Evolutionary conservation across 1,139 yeast species (phyloP), one percentile per base, ranked within the genome.

Genomic region (Maudiozyma humilis): DNA sequence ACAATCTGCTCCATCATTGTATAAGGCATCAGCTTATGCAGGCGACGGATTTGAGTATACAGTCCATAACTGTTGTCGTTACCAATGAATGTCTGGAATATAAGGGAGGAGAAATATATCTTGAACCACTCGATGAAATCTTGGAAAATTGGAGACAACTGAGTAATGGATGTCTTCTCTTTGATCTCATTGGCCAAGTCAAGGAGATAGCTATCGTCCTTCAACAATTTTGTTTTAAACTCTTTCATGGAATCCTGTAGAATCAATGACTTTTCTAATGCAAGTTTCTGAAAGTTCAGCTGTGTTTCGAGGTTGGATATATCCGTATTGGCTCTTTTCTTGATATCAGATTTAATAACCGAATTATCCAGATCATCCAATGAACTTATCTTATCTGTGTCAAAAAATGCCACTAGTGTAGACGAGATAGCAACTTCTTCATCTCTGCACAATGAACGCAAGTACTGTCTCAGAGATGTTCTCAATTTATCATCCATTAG

Each of bases 41-140:
- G 67, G 47, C 79, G 75, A 48, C 75, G 75, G 27, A 84, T 69
- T 57, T 85, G 87, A 6, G 74, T 71, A 51, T 82, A 77, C 56
- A 84, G 67, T 52, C 84, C 95, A 48, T 79, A 75, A 1, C 95
- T 79, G 50, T 78, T 77, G 60, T 89, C 96, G 46, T 78, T 82
- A 1, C 91, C 89, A 35, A 89, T 68, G 55, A 88, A 82, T 38
- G 82, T 56, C 52, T 85, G 88, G 62, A 86, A 87, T 3, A 88
- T 65, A 0, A 95, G 82, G 0, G 95, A 86, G 0, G 96, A 86
- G 18, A 86, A 66, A 58, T 88, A 93, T 18, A 88, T 75, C 47
- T 85, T 78, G 50, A 82, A 76, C 87, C 95, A 82, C 50, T 85
- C 86, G 36, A 86, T 71, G 50, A 88, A 82, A 38, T 84, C 75